Percentiles rank a stretch among this genome's conserved stretches.
phyloP scores from a whole-genome alignment of 2,329 filamentous ascomycete species.

The Colletotrichum neosansevieriae region DNA sequence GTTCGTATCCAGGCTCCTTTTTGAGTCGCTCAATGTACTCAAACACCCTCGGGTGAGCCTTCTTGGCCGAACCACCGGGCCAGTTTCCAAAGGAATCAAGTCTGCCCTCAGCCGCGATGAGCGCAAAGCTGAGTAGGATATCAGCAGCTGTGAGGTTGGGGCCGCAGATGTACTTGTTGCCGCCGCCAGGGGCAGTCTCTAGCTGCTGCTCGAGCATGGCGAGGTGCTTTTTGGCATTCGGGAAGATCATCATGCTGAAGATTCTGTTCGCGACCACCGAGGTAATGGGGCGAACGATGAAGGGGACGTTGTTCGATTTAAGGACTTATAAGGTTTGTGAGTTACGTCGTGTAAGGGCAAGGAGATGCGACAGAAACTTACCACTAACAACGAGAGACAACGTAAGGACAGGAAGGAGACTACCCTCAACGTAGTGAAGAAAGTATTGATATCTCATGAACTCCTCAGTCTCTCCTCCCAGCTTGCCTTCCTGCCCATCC shows the following conservation, averaged over 20 bases:
- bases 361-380: constrained; percentile 47
- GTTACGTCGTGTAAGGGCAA: not conserved
- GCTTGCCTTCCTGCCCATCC: constrained; percentile 67
- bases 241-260: constrained; percentile 57
- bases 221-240: constrained; percentile 62
- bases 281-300: constrained; percentile 66
- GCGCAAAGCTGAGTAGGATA: constrained; percentile 65
- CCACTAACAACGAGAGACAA: constrained; percentile 70
- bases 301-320: constrained; percentile 61
- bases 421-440: constrained; percentile 89
- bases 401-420: constrained; percentile 79
- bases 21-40: constrained; percentile 62
- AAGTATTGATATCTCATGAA: constrained; percentile 74
- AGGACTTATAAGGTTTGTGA: constrained; percentile 49
- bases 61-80: constrained; percentile 54
- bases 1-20: constrained; percentile 60
- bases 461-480: constrained; percentile 71
- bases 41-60: constrained; percentile 57
- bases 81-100: constrained; percentile 57
- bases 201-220: constrained; percentile 64
- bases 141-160: constrained; percentile 63
- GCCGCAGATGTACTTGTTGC: constrained; percentile 63
- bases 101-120: constrained; percentile 57
- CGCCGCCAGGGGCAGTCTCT: constrained; percentile 54
- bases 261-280: constrained; percentile 57